phyloP scores from a whole-genome alignment of 305 asterid species.

The Fraxinus ornus region DNA sequence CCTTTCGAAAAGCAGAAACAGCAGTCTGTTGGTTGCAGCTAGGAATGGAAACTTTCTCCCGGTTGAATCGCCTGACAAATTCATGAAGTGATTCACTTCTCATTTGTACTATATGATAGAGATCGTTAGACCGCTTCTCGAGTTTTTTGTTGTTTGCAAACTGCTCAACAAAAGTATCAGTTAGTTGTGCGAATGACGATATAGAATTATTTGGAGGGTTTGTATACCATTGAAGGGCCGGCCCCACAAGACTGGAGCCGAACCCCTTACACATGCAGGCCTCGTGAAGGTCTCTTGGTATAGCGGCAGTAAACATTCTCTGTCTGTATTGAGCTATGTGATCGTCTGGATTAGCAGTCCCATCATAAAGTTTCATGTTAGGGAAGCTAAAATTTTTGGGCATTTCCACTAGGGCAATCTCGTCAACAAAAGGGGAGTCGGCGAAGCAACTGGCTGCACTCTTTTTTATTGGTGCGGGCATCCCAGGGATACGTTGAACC shows the following conservation, averaged over 20 bases:
- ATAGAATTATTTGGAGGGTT: neutral
- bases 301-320: neutral
- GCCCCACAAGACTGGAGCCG: neutral
- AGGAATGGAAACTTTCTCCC: too few relatives aligned
- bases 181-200: neutral
- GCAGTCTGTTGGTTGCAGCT: too few relatives aligned
- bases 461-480: neutral
- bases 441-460: neutral
- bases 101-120: neutral
- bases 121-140: neutral
- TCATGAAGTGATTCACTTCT: too few relatives aligned
- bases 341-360: too few relatives aligned
- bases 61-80: too few relatives aligned
- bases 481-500: neutral
- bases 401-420: neutral
- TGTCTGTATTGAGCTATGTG: too few relatives aligned
- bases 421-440: too few relatives aligned
- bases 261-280: neutral
- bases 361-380: too few relatives aligned
- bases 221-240: neutral
- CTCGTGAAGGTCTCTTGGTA: neutral
- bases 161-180: neutral
- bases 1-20: too few relatives aligned
- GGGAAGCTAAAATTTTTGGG: neutral
- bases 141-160: neutral